Evolutionary conservation across 495 filamentous ascomycete genomes (phyloP).

Genomic region (Aspergillus bertholletiae): DNA sequence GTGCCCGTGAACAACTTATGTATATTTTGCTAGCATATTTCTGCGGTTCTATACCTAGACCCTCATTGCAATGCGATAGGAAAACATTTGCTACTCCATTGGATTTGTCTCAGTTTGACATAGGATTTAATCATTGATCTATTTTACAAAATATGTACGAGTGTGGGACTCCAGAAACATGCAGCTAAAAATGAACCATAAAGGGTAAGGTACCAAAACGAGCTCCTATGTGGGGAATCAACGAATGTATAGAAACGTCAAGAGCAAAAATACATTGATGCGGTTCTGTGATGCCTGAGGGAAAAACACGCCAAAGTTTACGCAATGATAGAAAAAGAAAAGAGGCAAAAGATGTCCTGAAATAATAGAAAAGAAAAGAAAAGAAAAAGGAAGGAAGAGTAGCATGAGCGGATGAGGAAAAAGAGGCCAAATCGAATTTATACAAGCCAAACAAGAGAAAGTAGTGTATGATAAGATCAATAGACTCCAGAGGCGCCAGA

Average conservation of each 20-base stretch:
- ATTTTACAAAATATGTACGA: conserved; percentile 11
- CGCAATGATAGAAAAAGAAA: background rate
- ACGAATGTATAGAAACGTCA: conserved; percentile 5
- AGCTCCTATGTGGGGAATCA: conserved; percentile 13
- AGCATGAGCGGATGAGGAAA: conserved; percentile 2
- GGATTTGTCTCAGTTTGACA: background rate
- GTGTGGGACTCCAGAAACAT: conserved; percentile 5
- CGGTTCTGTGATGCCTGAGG: conserved; percentile 5
- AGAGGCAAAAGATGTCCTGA: background rate
- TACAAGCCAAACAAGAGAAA: conserved; percentile 14
- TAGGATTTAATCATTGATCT: conserved; percentile 2
- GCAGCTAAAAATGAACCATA: background rate
- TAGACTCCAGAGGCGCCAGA: conserved; percentile 25
- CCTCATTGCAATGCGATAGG: background rate
- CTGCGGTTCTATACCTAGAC: background rate
- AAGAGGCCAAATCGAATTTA: conserved; percentile 7
- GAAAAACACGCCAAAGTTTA: conserved; percentile 1
- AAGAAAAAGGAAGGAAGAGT: conserved; percentile 1
- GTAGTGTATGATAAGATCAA: conserved; percentile 8
- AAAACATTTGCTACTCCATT: conserved; percentile 3
- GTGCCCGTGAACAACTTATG: background rate
- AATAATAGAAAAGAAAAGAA: conserved; percentile 9
- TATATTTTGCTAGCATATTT: background rate
- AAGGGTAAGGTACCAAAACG: conserved; percentile 9
- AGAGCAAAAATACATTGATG: conserved; percentile 14